Conservation (phyloP, 2,329 filamentous ascomycete species). For the Neofusicoccum sp. region DNA sequence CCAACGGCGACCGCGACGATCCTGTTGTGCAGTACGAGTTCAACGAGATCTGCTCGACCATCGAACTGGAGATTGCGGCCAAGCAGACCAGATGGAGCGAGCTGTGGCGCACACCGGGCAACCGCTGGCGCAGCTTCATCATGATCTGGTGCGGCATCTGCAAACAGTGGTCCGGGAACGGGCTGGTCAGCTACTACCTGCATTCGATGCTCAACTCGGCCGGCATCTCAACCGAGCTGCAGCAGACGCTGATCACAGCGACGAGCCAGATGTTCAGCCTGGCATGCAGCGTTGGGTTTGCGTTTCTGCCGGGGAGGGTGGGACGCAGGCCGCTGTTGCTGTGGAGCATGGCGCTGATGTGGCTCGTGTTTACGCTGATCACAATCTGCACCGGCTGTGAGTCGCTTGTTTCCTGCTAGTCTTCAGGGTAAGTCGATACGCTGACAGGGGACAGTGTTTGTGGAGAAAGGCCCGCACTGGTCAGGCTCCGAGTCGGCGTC, state of each 20-base stretch:
- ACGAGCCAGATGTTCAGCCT: slow-evolving; percentile 61
- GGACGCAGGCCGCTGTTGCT: slow-evolving; percentile 37
- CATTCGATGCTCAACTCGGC: slow-evolving; percentile 32
- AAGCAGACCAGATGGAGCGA: slow-evolving; percentile 14
- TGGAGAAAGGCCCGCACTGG: slow-evolving; percentile 6
- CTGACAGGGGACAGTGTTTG: slow-evolving; percentile 6
- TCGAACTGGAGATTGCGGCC: slow-evolving; percentile 52
- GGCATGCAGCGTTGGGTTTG: slow-evolving; percentile 50
- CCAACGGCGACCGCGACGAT: slow-evolving; percentile 59
- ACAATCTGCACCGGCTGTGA: slow-evolving; percentile 14
- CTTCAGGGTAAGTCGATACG: not conserved
- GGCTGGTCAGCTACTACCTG: slow-evolving; percentile 46
- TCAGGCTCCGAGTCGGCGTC: slow-evolving; percentile 15
- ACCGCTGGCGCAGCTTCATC: slow-evolving; percentile 55
- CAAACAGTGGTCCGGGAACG: slow-evolving; percentile 59
- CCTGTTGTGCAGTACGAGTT: slow-evolving; percentile 65
- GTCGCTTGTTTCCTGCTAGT: not conserved
- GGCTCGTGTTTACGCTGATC: slow-evolving; percentile 35
- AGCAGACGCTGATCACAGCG: slow-evolving; percentile 44
- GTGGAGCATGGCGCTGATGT: slow-evolving; percentile 39
- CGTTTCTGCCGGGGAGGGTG: slow-evolving; percentile 35
- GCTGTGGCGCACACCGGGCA: slow-evolving; percentile 36
- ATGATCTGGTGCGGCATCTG: slow-evolving; percentile 55
- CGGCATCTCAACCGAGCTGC: slow-evolving; percentile 34
- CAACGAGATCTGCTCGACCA: slow-evolving; percentile 64